Conservation (phyloP, 1,139 yeast species). For the Suzukiozyma palmioleophila region DNA sequence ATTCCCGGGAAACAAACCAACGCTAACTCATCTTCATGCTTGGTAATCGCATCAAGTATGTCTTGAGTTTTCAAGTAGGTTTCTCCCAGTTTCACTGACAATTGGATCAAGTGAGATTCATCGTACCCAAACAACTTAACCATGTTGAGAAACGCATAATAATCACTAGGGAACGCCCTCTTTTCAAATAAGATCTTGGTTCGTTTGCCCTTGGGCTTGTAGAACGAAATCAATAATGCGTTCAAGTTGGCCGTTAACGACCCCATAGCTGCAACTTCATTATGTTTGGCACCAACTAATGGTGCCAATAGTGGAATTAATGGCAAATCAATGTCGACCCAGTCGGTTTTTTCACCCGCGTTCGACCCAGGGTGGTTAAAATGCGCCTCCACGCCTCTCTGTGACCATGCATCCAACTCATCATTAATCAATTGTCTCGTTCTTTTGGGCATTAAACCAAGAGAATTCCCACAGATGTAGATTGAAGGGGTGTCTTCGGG, state of each 20-base stretch:
- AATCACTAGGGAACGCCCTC: constrained; percentile 89
- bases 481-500: constrained; percentile 27
- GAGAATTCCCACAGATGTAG: constrained; percentile 86
- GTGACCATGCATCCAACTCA: constrained; percentile 80
- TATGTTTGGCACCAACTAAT: constrained; percentile 66
- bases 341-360: constrained; percentile 38
- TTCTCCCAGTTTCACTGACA: constrained; percentile 55
- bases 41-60: constrained; percentile 53
- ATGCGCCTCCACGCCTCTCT: constrained; percentile 80
- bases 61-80: constrained; percentile 58
- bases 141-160: constrained; percentile 77
- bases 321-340: constrained; percentile 86
- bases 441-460: constrained; percentile 78
- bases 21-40: constrained; percentile 61
- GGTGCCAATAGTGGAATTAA: constrained; percentile 64
- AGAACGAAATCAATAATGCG: constrained; percentile 67
- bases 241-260: constrained; percentile 81
- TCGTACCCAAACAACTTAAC: constrained; percentile 59
- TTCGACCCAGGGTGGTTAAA: constrained; percentile 58
- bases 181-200: constrained; percentile 78
- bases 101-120: constrained; percentile 59
- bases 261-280: constrained; percentile 86
- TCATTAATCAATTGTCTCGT: constrained; percentile 54
- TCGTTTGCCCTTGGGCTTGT: constrained; percentile 56
- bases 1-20: constrained; percentile 80